Percentiles rank a stretch among this genome's conserved stretches.
phyloP scores from a whole-genome alignment of 768 basidiomycete species.

The Kwoniella newhampshirensis region DNA sequence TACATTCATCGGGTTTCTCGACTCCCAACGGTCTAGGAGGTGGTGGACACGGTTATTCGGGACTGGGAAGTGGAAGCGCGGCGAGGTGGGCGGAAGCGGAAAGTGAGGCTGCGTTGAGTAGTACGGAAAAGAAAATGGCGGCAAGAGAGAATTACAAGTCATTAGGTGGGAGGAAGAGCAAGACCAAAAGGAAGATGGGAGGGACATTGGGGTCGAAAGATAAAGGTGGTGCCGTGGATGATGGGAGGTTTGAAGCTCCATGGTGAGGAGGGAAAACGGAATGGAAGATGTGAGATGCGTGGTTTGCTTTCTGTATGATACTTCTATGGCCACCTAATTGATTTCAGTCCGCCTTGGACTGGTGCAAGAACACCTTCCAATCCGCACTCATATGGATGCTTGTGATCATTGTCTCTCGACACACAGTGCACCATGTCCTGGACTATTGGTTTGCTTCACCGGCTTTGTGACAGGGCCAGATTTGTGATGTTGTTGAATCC shows the following conservation, averaged over 20 bases:
- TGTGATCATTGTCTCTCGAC: no score
- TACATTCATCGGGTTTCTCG: constrained; percentile 35
- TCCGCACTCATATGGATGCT: no score
- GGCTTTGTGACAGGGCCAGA: no score
- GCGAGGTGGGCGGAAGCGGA: constrained; percentile 32
- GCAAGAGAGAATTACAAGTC: constrained; percentile 92
- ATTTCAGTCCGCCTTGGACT: no score
- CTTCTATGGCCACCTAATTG: no score
- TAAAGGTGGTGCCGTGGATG: constrained; percentile 70
- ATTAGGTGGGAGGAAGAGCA: constrained; percentile 77
- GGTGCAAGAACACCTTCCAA: no score
- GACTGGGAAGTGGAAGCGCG: constrained; percentile 39
- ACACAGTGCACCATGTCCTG: no score
- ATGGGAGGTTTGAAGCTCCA: constrained; percentile 50
- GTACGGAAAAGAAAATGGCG: constrained; percentile 70
- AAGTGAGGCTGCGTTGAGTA: constrained; percentile 55
- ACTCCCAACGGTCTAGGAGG: constrained; percentile 24
- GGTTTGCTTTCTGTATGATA: no score
- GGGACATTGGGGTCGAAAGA: constrained; percentile 62
- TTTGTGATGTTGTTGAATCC: no score
- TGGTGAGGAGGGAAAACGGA: no score
- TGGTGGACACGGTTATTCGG: constrained; percentile 31
- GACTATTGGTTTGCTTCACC: no score
- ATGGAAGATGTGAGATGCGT: no score
- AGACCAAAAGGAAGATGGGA: constrained; percentile 72